Conservation (phyloP, 2,329 filamentous ascomycete genomes). For the Ascochyta lentis region DNA sequence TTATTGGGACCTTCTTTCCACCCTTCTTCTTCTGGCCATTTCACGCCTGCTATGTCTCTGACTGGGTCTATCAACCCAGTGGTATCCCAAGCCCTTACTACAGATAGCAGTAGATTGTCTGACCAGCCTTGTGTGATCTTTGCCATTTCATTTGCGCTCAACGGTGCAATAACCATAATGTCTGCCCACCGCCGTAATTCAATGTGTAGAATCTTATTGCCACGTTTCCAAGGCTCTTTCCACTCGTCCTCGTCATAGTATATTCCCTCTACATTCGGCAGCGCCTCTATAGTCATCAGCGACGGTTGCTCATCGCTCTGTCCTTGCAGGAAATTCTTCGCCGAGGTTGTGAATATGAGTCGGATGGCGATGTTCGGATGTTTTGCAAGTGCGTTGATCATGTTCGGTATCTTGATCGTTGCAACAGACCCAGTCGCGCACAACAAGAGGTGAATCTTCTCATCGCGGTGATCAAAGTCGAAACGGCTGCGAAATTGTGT, state of each 20-base stretch:
- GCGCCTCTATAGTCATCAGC: constrained; percentile 62
- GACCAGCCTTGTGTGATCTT: constrained; percentile 81
- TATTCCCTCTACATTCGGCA: constrained; percentile 79
- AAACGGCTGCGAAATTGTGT: constrained; percentile 24
- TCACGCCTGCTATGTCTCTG: constrained; percentile 33
- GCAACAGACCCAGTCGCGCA: constrained; percentile 79
- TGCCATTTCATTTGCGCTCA: constrained; percentile 85
- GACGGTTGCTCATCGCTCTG: constrained; percentile 80
- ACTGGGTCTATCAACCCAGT: constrained; percentile 44
- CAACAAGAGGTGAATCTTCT: constrained; percentile 65
- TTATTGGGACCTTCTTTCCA: constrained; percentile 46
- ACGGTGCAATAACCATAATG: constrained; percentile 77
- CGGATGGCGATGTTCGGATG: constrained; percentile 74
- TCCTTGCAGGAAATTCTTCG: constrained; percentile 76
- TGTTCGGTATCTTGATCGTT: constrained; percentile 74
- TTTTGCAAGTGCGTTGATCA: constrained; percentile 61
- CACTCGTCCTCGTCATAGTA: constrained; percentile 90
- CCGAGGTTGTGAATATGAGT: constrained; percentile 78
- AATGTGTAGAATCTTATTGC: constrained; percentile 86
- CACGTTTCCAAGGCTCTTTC: constrained; percentile 77
- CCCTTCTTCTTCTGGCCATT: constrained; percentile 25
- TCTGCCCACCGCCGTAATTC: constrained; percentile 85
- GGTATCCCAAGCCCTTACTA: constrained; percentile 88
- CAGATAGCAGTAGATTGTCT: constrained; percentile 75
- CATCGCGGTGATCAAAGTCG: constrained; percentile 38